Base-by-base conservation (phyloP, 23 red algal genomes). In the Gracilaria vermiculophylla region DNA sequence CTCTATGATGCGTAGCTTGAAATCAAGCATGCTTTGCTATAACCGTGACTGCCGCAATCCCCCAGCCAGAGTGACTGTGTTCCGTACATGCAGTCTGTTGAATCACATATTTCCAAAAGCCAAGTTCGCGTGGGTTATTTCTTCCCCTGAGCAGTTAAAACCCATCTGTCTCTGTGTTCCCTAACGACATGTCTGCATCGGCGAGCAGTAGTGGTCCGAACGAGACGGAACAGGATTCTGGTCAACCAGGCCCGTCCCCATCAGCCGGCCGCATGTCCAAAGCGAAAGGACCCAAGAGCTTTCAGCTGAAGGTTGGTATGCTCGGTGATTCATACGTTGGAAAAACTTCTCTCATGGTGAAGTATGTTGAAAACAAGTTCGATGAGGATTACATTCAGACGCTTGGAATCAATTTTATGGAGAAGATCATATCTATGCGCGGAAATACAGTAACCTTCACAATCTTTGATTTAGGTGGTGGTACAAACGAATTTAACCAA, bases 371-470 rank as follows among this genome's bases (percentile, higher is more conserved):
- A 75, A 92, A 92, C 54, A 86, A 77, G 40, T 97, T 97, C 42
- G 94, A 92, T n/a, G 94, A 97, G 37, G 96, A 98, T 57, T 98
- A 98, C 88, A 98, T 98, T 71, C 92, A 94, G 76, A 98, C 96
- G 69, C 77, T 98, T 29, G 96, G 96, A 50, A 94, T 98, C 82
- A 98, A 98, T 81, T 98, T 98, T 77, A 92, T 98, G 91, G 96
- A 98, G 67, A 94, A 94, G 61, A 94, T 89, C 51, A 92, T 98
- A 16, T 83, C 76, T 24, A 67, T 98, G 53, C 76, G 93, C 41
- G 89, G 84, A 31, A 65, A 80, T 40, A 94, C 92, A 49, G 88
- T 98, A 43, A 94, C 92, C 23, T 98, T 98, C 61, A 94, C 92
- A 21, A 94, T 98, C 28, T 98, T 93, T 82, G 96, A 98, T 85